phyloP scores from a whole-genome alignment of 495 filamentous ascomycete species.

The Aspergillus bertholletiae region DNA sequence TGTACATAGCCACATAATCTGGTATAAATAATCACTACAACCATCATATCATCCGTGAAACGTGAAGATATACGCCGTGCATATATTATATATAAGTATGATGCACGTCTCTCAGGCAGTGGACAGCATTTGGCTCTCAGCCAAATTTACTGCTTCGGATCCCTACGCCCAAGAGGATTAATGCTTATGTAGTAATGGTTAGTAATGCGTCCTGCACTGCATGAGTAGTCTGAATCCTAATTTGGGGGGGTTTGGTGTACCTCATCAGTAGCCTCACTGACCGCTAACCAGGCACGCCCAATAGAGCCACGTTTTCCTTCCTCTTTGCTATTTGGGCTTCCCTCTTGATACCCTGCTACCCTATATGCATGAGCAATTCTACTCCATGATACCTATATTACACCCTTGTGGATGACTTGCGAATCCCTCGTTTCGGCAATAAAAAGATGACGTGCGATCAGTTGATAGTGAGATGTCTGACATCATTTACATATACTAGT shows the following conservation, averaged over 20 bases:
- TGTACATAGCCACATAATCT: too few relatives aligned
- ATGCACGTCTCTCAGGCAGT: neutral
- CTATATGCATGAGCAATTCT: neutral
- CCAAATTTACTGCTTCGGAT: neutral
- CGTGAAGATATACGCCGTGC: too few relatives aligned
- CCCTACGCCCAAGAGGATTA: neutral
- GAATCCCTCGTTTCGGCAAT: neutral
- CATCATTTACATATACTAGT: slow-evolving; percentile 5
- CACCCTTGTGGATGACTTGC: neutral
- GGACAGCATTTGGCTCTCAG: neutral
- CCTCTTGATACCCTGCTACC: neutral
- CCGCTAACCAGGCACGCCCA: neutral
- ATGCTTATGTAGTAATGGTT: neutral
- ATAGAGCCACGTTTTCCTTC: neutral
- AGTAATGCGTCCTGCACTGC: slow-evolving; percentile 6
- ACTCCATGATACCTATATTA: neutral
- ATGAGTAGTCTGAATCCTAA: slow-evolving; percentile 7
- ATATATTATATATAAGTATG: too few relatives aligned
- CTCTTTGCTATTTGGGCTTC: neutral
- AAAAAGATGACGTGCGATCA: slow-evolving; percentile 1
- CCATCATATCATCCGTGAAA: too few relatives aligned
- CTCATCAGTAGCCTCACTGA: neutral
- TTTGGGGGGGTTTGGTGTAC: neutral
- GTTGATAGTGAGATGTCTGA: slow-evolving; percentile 3
- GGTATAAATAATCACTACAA: too few relatives aligned